These are phyloP conservation scores for Schwanniomyces pseudopolymorphus DNA, from an alignment of 805 yeast species.

Conservation along the genomic window DNA sequence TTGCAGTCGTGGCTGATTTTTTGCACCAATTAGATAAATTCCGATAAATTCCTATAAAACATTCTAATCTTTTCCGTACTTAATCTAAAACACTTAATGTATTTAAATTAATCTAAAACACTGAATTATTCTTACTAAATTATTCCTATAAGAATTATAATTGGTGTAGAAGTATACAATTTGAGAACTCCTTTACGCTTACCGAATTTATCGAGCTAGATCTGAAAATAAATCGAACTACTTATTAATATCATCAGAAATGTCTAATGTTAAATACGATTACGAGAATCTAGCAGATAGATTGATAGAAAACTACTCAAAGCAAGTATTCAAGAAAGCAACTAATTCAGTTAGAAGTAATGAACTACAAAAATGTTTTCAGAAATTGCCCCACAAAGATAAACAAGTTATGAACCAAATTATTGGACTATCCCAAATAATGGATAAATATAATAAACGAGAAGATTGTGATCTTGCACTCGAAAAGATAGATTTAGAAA, in stretches of 20 bases:
- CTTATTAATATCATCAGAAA: background rate
- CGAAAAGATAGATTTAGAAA: conserved; percentile 59
- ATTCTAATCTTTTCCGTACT: too few relatives aligned
- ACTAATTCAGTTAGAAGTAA: background rate
- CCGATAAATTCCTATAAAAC: too few relatives aligned
- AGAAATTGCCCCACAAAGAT: background rate
- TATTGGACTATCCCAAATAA: conserved; percentile 2
- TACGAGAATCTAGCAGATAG: conserved; percentile 7
- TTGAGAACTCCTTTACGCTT: background rate
- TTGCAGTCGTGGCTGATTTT: too few relatives aligned
- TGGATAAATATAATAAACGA: conserved; percentile 13
- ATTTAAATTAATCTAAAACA: too few relatives aligned
- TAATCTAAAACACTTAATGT: too few relatives aligned
- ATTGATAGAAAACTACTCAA: conserved; percentile 7
- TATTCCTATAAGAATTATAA: too few relatives aligned
- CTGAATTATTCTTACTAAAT: too few relatives aligned
- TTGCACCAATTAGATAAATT: too few relatives aligned
- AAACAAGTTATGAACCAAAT: conserved; percentile 4
- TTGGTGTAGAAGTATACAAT: too few relatives aligned
- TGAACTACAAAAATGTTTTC: conserved; percentile 2
- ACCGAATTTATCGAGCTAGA: background rate
- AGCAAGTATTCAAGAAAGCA: conserved; percentile 6
- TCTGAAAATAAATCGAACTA: background rate
- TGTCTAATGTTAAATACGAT: conserved; percentile 3
- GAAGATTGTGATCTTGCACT: conserved; percentile 49